Evolutionary conservation across 2,329 filamentous ascomycete genomes (phyloP).

Genomic region (Diaporthe nobilis): DNA sequence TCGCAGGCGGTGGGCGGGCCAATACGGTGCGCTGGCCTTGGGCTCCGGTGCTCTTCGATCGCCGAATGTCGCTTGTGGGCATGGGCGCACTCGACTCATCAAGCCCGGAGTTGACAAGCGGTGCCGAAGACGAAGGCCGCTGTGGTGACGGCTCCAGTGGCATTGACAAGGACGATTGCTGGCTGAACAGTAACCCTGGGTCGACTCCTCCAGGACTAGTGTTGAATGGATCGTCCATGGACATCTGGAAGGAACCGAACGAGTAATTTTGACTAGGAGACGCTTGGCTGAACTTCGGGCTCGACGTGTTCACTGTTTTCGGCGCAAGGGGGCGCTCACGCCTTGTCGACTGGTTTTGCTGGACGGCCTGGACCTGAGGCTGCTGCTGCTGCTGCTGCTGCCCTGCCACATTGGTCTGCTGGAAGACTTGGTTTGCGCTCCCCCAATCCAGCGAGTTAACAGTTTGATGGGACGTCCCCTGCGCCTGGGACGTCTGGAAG

Average conservation of each 20-base stretch:
- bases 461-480: constrained; percentile 55
- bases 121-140: constrained; percentile 42
- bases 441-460: constrained; percentile 71
- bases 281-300: constrained; percentile 50
- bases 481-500: constrained; percentile 56
- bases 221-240: constrained; percentile 66
- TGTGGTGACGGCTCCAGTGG: constrained; percentile 34
- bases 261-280: constrained; percentile 49
- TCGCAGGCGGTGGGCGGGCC: constrained; percentile 56
- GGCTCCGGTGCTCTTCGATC: constrained; percentile 62
- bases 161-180: constrained; percentile 56
- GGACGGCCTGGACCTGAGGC: constrained; percentile 43
- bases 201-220: constrained; percentile 67
- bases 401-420: constrained; percentile 57
- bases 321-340: constrained; percentile 65
- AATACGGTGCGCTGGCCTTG: constrained; percentile 56
- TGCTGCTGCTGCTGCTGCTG: constrained; percentile 45
- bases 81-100: constrained; percentile 50
- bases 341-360: constrained; percentile 51
- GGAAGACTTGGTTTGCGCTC: constrained; percentile 68
- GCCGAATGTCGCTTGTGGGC: constrained; percentile 56
- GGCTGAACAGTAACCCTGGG: constrained; percentile 71
- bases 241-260: constrained; percentile 57
- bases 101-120: constrained; percentile 43
- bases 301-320: constrained; percentile 57